phyloP scores from a whole-genome alignment of 129 eudicot species.

The Artemisia annua region DNA sequence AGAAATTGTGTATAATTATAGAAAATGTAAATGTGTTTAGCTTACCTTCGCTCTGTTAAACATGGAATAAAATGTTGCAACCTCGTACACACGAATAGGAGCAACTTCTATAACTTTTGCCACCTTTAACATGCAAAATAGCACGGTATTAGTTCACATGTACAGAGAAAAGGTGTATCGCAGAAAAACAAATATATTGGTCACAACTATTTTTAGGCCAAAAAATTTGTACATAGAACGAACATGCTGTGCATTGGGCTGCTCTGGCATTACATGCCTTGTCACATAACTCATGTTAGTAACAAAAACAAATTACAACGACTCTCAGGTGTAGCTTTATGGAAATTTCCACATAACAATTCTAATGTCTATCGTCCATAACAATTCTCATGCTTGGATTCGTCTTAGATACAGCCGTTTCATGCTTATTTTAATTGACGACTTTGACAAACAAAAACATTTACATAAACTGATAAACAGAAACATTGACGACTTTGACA shows the following conservation, averaged over 20 bases:
- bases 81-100: conserved; percentile 99
- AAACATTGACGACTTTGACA: too few species aligned
- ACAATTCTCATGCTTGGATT: too few species aligned
- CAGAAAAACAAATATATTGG: not conserved
- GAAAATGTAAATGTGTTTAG: not conserved
- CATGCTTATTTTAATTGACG: too few species aligned
- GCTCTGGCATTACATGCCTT: not conserved
- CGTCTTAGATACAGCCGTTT: too few species aligned
- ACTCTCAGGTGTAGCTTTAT: not conserved
- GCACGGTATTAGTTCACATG: conserved; percentile 12
- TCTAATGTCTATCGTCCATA: not conserved
- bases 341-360: not conserved
- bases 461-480: too few species aligned
- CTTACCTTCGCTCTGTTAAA: conserved; percentile 91
- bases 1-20: conserved; percentile 6
- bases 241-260: too few species aligned
- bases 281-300: not conserved
- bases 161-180: conserved; percentile 3
- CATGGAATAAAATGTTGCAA: conserved; percentile 98
- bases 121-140: conserved; percentile 49
- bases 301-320: not conserved
- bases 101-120: conserved; percentile 95
- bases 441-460: too few species aligned
- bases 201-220: not conserved
- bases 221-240: too few species aligned